Evolutionary conservation across 2,329 filamentous ascomycete species (phyloP), one percentile per base, ranked within the genome.

Genomic region (Pestalotiopsis fici): DNA sequence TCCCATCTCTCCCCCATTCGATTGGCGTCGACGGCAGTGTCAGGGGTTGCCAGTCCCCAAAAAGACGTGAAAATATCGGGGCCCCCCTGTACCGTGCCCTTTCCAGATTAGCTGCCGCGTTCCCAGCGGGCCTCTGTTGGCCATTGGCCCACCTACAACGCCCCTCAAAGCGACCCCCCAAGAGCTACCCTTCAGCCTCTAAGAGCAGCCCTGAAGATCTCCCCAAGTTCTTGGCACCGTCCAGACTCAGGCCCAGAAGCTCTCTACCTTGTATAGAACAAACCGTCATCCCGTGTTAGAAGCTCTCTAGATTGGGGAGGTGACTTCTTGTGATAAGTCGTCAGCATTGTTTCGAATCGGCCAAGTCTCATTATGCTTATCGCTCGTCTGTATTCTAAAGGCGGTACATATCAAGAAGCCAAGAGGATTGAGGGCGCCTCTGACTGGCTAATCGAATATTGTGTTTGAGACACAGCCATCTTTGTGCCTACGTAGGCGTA

Each of bases 321-420:
- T 61, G 28, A 35, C n/a, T 31, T 31, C n/a, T 39, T n/a, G 28
- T 21, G 15, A 28, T 18, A 35, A n/a, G 27, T 61, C 59, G 59
- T 61, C 59, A 61, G 59, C 59, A 37, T 61, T 61, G 59, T 61
- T 61, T 61, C 59, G 59, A 21, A 61, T 37, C 35, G 27, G 59
- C 27, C 59, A n/a, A 61, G 28, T 61, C 7, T 61, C 27, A 59
- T 23, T 31, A 61, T 61, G 59, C 35, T 39, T 39, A 61, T 61
- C 55, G 25, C 25, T 15, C n/a, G 28, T 23, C 15, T 23, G 18
- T 15, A 11, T 31, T 27, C 12, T 13, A 7, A 18, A 27, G 55
- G 28, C 55, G 28, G n/a, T 18, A 59, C 55, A 25, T 23, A 21
- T 50, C 9, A 18, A 50, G 7, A 23, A 50, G 43, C 31, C 31